Conservation (phyloP, 2,329 filamentous ascomycete genomes). For the Aspergillus sp. region DNA sequence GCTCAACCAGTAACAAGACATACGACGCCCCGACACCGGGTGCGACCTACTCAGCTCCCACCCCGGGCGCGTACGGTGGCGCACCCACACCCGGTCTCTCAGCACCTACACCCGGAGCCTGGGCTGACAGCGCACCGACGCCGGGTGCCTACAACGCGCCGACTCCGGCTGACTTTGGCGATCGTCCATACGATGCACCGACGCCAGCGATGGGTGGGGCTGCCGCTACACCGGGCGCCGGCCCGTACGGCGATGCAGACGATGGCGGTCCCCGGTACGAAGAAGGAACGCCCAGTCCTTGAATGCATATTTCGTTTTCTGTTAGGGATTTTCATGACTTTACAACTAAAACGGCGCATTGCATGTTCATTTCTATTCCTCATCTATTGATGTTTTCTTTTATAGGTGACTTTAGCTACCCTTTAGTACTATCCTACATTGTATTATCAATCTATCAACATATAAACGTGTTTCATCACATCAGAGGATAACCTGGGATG, state of each 20-base stretch:
- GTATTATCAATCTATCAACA: conserved; percentile 1
- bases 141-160: conserved; percentile 48
- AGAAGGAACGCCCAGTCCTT: conserved; percentile 44
- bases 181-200: conserved; percentile 47
- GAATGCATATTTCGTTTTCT: neutral
- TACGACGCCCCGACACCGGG: conserved; percentile 77
- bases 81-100: conserved; percentile 70
- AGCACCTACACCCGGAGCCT: conserved; percentile 52
- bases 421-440: neutral
- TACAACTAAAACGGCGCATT: conserved; percentile 3
- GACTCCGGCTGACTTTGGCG: conserved; percentile 38
- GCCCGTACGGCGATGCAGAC: conserved; percentile 33
- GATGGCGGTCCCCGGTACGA: conserved; percentile 46
- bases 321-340: neutral
- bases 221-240: conserved; percentile 40
- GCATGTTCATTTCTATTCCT: neutral
- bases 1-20: conserved; percentile 30
- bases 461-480: neutral
- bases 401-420: neutral
- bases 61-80: conserved; percentile 55
- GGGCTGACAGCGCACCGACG: conserved; percentile 46
- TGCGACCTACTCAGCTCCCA: conserved; percentile 64
- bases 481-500: neutral
- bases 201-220: conserved; percentile 46
- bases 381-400: neutral